Percentiles rank a stretch among this genome's conserved stretches.
Conservation (phyloP, 73 alveolate species). For the Paramecium pentaurelia region DNA sequence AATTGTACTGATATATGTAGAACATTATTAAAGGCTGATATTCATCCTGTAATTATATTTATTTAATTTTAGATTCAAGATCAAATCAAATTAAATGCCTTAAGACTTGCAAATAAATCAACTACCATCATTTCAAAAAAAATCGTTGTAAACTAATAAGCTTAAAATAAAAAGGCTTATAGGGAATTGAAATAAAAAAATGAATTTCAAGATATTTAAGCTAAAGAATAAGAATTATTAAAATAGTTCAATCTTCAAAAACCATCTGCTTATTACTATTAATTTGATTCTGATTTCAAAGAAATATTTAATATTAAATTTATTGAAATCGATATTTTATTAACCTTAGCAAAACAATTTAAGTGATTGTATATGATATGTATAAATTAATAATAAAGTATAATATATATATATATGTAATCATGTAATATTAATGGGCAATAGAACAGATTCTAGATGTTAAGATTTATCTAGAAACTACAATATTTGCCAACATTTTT, state of each 20-base stretch:
- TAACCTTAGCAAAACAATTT: not conserved
- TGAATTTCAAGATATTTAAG: not conserved
- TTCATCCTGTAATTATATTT: not conserved
- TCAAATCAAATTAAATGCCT: not conserved
- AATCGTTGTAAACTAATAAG: not conserved
- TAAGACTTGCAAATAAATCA: not conserved
- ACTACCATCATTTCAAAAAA: not conserved
- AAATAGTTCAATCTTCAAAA: not conserved
- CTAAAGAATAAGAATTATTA: not conserved
- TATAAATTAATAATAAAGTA: not conserved
- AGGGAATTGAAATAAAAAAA: not conserved
- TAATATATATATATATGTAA: not conserved
- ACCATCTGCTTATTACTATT: not conserved
- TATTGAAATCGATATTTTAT: not conserved
- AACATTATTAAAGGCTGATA: not conserved
- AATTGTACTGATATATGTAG: not conserved
- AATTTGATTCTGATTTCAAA: not conserved
- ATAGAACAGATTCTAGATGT: not conserved
- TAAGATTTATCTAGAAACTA: conserved; percentile 18
- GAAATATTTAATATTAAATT: not conserved
- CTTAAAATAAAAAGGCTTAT: not conserved
- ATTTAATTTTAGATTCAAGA: not conserved
- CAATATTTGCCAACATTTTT: not conserved
- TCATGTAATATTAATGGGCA: not conserved
- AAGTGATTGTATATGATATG: not conserved